Evolutionary conservation across 2,329 filamentous ascomycete genomes (phyloP).

Genomic region (Ophiostoma sp.): DNA sequence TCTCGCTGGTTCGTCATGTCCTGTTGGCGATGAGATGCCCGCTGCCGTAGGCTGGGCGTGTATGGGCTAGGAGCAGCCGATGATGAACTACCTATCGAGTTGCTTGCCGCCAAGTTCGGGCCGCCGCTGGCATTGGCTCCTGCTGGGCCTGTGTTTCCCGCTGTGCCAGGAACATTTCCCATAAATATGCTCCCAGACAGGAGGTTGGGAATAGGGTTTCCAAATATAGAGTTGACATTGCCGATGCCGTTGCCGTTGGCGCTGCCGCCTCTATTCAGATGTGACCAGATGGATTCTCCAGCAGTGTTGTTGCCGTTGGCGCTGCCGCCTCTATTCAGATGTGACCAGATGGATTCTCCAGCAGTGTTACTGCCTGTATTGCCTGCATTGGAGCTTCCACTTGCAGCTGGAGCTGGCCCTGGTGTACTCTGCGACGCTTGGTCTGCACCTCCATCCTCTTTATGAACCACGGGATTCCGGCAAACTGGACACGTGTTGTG

Average conservation of each 20-base stretch:
- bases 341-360: neutral
- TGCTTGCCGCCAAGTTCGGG: neutral
- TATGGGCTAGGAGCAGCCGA: neutral
- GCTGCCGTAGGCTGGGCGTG: neutral
- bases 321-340: neutral
- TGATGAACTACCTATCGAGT: neutral
- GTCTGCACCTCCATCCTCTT: slow-evolving; percentile 5
- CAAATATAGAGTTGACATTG: slow-evolving; percentile 13
- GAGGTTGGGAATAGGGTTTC: neutral
- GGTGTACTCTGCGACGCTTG: neutral
- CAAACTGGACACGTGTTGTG: slow-evolving; percentile 92
- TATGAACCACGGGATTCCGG: slow-evolving; percentile 52
- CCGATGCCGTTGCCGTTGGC: slow-evolving; percentile 15
- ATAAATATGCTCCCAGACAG: neutral
- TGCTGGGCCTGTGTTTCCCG: neutral
- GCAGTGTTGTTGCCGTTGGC: neutral
- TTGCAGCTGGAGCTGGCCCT: neutral
- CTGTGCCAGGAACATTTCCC: neutral
- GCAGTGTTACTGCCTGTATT: neutral
- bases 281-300: neutral
- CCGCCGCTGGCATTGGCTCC: neutral
- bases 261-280: neutral
- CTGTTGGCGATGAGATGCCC: neutral
- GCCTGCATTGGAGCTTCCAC: neutral
- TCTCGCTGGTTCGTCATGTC: slow-evolving; percentile 23